Evolutionary conservation across 2,329 filamentous ascomycete genomes (phyloP).

Genomic region (Colletotrichum horii): DNA sequence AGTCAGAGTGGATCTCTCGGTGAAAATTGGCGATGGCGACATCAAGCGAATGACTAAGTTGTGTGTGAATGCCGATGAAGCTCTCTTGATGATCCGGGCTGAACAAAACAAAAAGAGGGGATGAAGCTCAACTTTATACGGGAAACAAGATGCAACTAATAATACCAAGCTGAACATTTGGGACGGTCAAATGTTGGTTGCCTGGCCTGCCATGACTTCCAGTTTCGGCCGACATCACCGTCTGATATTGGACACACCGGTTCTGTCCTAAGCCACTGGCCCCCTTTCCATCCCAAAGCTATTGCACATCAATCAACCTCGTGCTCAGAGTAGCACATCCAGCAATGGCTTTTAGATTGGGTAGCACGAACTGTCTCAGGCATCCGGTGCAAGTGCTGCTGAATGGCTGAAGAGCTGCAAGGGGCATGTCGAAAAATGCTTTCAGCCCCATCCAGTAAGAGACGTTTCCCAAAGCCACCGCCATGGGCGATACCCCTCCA

Average conservation of each 20-base stretch:
- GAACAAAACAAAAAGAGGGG: neutral
- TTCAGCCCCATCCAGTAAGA: neutral
- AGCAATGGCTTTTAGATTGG: neutral
- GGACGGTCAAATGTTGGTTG: neutral
- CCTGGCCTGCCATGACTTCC: neutral
- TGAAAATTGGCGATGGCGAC: constrained; percentile 14
- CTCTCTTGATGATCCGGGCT: neutral
- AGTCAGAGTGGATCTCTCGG: neutral
- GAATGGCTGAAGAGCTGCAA: neutral
- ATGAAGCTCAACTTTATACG: constrained; percentile 8
- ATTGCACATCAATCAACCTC: neutral
- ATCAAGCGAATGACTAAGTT: constrained; percentile 15
- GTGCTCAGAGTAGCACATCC: neutral
- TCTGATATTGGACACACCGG: constrained; percentile 11
- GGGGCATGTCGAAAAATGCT: neutral
- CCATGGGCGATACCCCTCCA: neutral
- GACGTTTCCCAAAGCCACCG: constrained; percentile 9
- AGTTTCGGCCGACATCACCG: constrained; percentile 9
- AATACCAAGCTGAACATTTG: neutral
- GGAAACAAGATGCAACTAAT: neutral
- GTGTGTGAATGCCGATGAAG: neutral
- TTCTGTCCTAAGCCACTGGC: neutral
- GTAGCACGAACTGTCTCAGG: constrained; percentile 6
- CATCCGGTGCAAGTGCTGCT: neutral
- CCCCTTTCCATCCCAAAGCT: neutral